These are phyloP conservation scores for Hyaloscypha finlandica DNA, from an alignment of 495 filamentous ascomycete species.

Conservation along the genomic window DNA sequence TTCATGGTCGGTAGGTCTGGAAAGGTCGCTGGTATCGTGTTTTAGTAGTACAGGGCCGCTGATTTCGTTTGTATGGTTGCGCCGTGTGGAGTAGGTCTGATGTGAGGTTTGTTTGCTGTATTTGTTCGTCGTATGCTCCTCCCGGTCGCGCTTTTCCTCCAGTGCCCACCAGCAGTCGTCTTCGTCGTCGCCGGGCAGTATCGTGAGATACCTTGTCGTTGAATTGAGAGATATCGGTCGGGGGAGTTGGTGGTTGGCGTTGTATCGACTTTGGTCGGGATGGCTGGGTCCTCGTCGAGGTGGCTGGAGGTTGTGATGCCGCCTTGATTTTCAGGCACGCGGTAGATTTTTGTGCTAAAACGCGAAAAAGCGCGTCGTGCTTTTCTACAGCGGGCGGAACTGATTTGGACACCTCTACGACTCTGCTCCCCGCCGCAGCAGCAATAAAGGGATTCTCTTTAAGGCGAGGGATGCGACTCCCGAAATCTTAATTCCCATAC, in stretches of 20 bases:
- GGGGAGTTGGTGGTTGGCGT: conserved; percentile 7
- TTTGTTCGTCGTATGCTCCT: not conserved
- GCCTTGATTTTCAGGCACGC: not conserved
- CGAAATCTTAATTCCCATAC: not conserved
- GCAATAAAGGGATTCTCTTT: not conserved
- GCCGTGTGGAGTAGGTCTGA: not conserved
- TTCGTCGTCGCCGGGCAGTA: not conserved
- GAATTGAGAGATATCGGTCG: not conserved
- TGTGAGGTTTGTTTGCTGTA: conserved; percentile 14
- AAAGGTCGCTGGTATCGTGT: conserved; percentile 3
- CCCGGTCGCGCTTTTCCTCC: conserved; percentile 16
- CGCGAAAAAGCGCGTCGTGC: conserved; percentile 1
- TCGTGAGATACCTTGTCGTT: conserved; percentile 1
- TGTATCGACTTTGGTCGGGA: not conserved
- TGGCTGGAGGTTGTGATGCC: conserved; percentile 1
- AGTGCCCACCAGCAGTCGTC: conserved; percentile 2
- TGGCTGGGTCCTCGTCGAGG: conserved; percentile 13
- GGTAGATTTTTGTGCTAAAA: not conserved
- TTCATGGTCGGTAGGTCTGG: conserved; percentile 21
- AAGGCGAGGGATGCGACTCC: conserved; percentile 1
- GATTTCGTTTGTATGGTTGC: not conserved
- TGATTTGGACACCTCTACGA: not conserved
- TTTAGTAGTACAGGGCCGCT: conserved; percentile 5
- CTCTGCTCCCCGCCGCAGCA: not conserved
- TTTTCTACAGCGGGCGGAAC: not conserved